Base-by-base conservation (phyloP, 257 asterid genomes). In the Scutellaria baicalensis region DNA sequence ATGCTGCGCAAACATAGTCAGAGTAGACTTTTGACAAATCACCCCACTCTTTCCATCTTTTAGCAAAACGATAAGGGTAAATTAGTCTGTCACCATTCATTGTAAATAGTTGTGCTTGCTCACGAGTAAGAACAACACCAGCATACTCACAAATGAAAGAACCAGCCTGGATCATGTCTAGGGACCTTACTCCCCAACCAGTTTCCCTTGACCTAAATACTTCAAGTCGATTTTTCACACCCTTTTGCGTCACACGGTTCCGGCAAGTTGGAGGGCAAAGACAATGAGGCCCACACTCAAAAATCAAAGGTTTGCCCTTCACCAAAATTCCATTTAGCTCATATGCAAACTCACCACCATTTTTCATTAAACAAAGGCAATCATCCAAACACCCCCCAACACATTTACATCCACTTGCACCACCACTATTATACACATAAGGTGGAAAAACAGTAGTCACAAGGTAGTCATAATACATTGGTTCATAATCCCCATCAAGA, bases 161-260 rank as follows among this genome's bases (percentile, higher is more conserved):
- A 14, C 98, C 98, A 18, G 97, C 98, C 65, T 69, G 95, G 64
- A 90, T 88, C 82, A 93, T 77, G 77, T 93, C 95, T 73, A 93
- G 49, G 0, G 97, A 88, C 80, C 98, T 84, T 74, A 93, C 92
- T 55, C 95, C 98, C 98, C 98, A 93, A 63, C 89, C 86, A n/a
- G 93, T 87, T 76, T 90, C 96, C 66, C 82, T 84, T 1, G 98
- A 90, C 77, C 98, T 84, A 66, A 90, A 93, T 69, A 93, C 91
- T 75, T 93, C 97, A 54, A 93, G 82, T 18, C 89, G 80, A 75
- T 88, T 75, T 77, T 65, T 86, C 40, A 87, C 76, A 27, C 98
- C 98, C 61, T 83, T 90, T 62, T 93, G 98, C 17, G 88, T 52
- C 72, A 93, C 97, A 20, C 98, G 88, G 49, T 93, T 93, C 45